phyloP scores from a whole-genome alignment of 1,284 basidiomycete species.

The Ganoderma boninense region DNA sequence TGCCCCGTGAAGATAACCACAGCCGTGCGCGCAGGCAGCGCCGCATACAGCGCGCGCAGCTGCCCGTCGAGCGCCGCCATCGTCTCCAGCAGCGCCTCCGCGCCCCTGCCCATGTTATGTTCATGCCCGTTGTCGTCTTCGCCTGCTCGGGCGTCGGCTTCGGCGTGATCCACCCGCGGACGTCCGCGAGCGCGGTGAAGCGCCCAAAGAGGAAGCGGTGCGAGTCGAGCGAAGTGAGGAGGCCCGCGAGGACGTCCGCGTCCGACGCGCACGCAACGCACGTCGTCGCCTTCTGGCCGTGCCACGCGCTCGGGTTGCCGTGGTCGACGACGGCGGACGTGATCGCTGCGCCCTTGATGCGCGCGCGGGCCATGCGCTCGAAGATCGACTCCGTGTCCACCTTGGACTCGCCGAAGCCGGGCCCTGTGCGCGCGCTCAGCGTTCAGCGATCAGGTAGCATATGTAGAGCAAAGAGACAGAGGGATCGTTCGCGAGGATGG shows the following conservation, averaged over 20 bases:
- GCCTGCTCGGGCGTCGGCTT: conserved; percentile 50
- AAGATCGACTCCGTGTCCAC: conserved; percentile 88
- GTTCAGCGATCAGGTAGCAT: too few relatives aligned
- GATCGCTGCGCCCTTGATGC: conserved; percentile 47
- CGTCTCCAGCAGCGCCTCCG: conserved; percentile 41
- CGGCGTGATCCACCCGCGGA: conserved; percentile 77
- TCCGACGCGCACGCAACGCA: conserved; percentile 78
- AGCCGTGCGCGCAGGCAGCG: conserved; percentile 81
- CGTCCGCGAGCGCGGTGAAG: conserved; percentile 80
- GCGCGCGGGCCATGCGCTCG: conserved; percentile 74
- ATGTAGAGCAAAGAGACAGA: too few relatives aligned
- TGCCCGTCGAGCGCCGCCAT: conserved; percentile 65
- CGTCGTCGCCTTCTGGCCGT: conserved; percentile 83
- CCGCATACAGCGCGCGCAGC: conserved; percentile 67
- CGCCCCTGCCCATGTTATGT: neutral
- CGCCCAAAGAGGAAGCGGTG: conserved; percentile 88
- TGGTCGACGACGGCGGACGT: conserved; percentile 84
- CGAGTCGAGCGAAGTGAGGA: conserved; percentile 65
- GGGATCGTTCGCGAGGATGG: neutral
- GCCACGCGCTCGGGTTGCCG: conserved; percentile 83
- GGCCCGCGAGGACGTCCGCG: conserved; percentile 74
- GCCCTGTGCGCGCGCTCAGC: conserved; percentile 48
- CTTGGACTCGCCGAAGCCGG: conserved; percentile 87
- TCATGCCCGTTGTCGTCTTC: too few relatives aligned
- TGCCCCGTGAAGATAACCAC: conserved; percentile 89